phyloP scores from a whole-genome alignment of 2,329 filamentous ascomycete genomes.

The Phialophora expanda region DNA sequence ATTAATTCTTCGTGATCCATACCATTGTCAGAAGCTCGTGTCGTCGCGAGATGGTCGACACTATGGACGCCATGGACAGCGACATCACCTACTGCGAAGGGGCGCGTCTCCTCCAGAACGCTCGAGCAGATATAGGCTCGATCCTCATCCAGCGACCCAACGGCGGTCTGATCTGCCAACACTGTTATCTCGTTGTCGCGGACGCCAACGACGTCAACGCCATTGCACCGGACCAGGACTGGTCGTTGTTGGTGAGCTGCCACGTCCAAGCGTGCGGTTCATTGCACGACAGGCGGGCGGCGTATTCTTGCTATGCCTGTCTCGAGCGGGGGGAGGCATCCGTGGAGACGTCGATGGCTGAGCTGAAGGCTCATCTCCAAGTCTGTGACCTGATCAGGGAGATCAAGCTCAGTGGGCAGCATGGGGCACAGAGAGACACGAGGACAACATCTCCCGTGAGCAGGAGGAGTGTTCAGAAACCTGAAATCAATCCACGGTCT shows the following conservation, averaged over 20 bases:
- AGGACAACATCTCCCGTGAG: not conserved
- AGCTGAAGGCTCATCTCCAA: slow-evolving; percentile 10
- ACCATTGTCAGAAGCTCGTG: no score
- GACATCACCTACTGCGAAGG: slow-evolving; percentile 22
- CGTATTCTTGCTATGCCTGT: slow-evolving; percentile 20
- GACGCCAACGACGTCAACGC: slow-evolving; percentile 6
- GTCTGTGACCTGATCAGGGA: slow-evolving; percentile 16
- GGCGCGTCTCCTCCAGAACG: slow-evolving; percentile 15
- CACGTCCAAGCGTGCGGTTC: slow-evolving; percentile 19
- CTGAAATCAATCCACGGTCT: slow-evolving; percentile 2
- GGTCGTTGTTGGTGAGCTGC: slow-evolving; percentile 16
- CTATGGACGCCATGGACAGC: not conserved
- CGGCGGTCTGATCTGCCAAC: slow-evolving; percentile 14
- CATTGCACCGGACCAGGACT: slow-evolving; percentile 12
- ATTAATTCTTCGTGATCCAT: no score
- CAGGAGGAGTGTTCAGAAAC: not conserved
- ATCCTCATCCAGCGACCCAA: slow-evolving; percentile 15
- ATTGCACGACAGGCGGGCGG: slow-evolving; percentile 12
- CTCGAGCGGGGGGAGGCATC: slow-evolving; percentile 11
- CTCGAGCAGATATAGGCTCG: slow-evolving; percentile 4
- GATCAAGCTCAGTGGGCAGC: not conserved
- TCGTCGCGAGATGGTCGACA: not conserved
- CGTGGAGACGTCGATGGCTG: slow-evolving; percentile 12
- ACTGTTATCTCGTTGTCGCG: slow-evolving; percentile 19
- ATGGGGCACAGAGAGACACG: not conserved